These are phyloP conservation scores for Pestalotiopsis sp. DNA, from an alignment of 2,329 filamentous ascomycete genomes.

Conservation along the genomic window DNA sequence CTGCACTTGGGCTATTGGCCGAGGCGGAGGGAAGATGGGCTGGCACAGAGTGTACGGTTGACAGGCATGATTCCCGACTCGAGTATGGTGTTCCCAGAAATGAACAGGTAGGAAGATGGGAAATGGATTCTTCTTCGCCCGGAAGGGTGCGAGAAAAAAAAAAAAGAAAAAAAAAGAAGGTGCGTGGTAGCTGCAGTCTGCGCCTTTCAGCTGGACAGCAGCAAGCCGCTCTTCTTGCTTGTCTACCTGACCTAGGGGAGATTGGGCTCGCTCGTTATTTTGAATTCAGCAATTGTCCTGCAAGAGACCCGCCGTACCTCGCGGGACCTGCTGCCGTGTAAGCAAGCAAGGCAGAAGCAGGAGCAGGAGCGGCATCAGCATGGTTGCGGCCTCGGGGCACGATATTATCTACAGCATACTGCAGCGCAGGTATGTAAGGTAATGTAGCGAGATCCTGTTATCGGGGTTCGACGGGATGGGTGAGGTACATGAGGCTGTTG, in stretches of 20 bases:
- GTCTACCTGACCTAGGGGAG: not conserved
- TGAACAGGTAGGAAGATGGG: not conserved
- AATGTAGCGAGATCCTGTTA: no score
- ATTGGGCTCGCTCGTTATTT: not conserved
- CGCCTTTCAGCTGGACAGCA: no score
- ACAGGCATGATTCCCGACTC: not conserved
- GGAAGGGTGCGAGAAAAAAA: no score
- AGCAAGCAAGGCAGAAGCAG: not conserved
- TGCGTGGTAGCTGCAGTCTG: not conserved
- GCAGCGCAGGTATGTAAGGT: not conserved
- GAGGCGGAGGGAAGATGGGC: not conserved
- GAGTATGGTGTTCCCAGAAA: not conserved
- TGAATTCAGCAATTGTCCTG: not conserved
- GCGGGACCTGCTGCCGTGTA: not conserved
- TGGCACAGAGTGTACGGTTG: not conserved
- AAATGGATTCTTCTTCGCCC: no score
- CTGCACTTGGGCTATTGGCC: not conserved
- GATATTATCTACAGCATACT: not conserved
- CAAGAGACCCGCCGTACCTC: not conserved
- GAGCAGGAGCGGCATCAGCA: not conserved
- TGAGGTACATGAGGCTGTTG: no score
- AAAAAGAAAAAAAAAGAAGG: no score
- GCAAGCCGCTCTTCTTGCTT: no score
- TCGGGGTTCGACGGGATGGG: no score
- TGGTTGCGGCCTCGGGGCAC: not conserved